Evolutionary conservation across 129 eudicot species (phyloP), one percentile per base, ranked within the genome.

Genomic region (Centella asiatica): DNA sequence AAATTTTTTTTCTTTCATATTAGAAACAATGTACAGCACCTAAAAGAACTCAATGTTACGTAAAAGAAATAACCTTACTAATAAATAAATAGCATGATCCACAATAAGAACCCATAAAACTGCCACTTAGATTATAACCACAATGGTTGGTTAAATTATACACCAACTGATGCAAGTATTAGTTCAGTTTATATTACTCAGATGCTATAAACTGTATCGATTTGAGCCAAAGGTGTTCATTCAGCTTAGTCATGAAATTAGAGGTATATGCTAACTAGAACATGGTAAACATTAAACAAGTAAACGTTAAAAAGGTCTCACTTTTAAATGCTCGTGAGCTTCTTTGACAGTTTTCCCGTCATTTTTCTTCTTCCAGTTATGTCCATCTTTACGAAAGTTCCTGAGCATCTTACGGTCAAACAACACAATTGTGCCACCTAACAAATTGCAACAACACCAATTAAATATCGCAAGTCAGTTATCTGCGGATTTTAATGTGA

Each of bases 251-350:
- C 6, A 55, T 29, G 4, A 17, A 31, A 28, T 15, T 6, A 32
- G 17, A 57, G 11, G 2, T 31, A 34, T 10, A 33, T 11, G 63
- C 40, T 24, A 33, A 18, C 33, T 19, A 23, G 7, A 57, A 33
- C 28, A 33, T 1, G 33, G n/a, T 37, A 33, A 57, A 46, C 46
- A 58, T 13, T 9, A 5, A 61, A 4, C n/a, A 1, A 57, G n/a
- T 37, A 33, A 57, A 46, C 46, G 34, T 13, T 9, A 5, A 61
- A 4, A 19, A 64, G 42, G 45, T 29, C 85, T 69, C 64, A 84
- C 98, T 77, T 90, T 90, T 54, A 90, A 80, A 76, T 84, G 95
- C 66, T 90, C 98, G 71, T 90, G 98, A 71, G 98, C 98, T 81
- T 90, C 98, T 87, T 90, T 90, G 36, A 87, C 90, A 57, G 98